A percentile compares a stretch with the other conserved stretches of the same genome.
phyloP scores from a whole-genome alignment of 371 early-diverging fungal species.

The Smittium culicis region DNA sequence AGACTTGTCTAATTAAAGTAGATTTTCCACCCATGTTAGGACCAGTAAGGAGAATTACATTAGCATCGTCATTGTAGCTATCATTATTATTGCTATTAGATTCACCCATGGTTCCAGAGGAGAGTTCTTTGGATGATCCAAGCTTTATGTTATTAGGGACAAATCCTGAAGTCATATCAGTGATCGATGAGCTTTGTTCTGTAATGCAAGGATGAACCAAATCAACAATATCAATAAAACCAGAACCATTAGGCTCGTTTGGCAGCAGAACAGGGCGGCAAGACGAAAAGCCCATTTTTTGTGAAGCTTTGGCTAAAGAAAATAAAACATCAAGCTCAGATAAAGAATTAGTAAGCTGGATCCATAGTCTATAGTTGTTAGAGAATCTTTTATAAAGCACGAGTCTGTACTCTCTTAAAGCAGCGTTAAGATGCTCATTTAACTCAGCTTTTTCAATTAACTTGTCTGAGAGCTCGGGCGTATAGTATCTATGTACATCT shows the following conservation, averaged over 20 bases:
- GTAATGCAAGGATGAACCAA: conserved; percentile 69
- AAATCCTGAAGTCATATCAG: conserved; percentile 43
- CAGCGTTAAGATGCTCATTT: conserved; percentile 62
- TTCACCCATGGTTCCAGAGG: background rate
- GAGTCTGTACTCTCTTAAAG: conserved; percentile 49
- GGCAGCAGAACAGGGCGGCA: conserved; percentile 67
- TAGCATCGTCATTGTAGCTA: conserved; percentile 31
- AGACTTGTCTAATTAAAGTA: conserved; percentile 90
- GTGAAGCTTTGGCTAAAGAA: conserved; percentile 60
- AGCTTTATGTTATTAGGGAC: conserved; percentile 86
- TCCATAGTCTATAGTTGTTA: conserved; percentile 49
- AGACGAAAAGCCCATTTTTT: conserved; percentile 44
- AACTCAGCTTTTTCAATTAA: conserved; percentile 66
- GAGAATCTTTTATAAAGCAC: conserved; percentile 69
- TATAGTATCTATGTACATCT: conserved; percentile 76
- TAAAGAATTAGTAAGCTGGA: conserved; percentile 52
- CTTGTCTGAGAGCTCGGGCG: conserved; percentile 44
- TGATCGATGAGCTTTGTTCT: conserved; percentile 2
- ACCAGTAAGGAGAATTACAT: conserved; percentile 91
- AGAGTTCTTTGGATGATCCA: conserved; percentile 40
- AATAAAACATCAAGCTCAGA: conserved; percentile 87
- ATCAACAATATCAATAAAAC: conserved; percentile 56
- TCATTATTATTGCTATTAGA: background rate
- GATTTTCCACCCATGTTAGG: conserved; percentile 97
- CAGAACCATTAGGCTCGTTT: background rate